These are phyloP conservation scores for Cutaneotrichosporon mucoides DNA, from an alignment of 1,284 basidiomycete species.

Conservation along the genomic window DNA sequence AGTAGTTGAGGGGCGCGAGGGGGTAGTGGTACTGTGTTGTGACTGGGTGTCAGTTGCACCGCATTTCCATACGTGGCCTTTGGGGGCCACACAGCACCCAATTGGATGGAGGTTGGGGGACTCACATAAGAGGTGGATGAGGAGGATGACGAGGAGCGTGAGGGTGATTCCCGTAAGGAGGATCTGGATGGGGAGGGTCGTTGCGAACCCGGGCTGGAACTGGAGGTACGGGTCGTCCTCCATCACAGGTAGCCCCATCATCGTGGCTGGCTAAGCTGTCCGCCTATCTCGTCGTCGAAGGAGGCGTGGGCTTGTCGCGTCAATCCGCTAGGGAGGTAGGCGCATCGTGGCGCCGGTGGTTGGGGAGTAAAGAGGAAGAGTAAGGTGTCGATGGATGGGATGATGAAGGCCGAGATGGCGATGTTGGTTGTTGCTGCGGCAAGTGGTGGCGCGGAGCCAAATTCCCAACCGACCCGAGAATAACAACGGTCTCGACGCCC, in stretches of 20 bases:
- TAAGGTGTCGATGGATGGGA: too few species aligned
- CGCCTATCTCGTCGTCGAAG: background rate
- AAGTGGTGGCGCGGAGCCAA: too few species aligned
- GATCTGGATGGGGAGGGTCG: conserved; percentile 87
- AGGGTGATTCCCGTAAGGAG: conserved; percentile 80
- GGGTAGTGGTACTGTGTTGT: conserved; percentile 96
- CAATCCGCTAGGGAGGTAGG: background rate
- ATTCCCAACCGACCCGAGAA: too few species aligned
- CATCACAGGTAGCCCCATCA: background rate
- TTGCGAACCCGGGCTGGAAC: conserved; percentile 71
- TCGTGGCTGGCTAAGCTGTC: background rate
- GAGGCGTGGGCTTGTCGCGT: background rate
- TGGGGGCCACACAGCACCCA: too few species aligned
- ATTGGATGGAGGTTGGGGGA: too few species aligned
- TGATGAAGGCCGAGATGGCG: too few species aligned
- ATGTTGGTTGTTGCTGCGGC: too few species aligned
- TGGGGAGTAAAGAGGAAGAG: too few species aligned
- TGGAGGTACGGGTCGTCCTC: conserved; percentile 65
- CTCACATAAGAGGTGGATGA: conserved; percentile 76
- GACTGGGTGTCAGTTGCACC: conserved; percentile 54
- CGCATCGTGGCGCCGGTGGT: too few species aligned
- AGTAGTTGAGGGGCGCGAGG: conserved; percentile 84
- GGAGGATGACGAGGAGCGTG: conserved; percentile 79
- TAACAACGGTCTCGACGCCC: too few species aligned
- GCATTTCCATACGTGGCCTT: too few species aligned